These are phyloP conservation scores for Gossypium davidsonii DNA, from an alignment of 441 rosid species.

Conservation along the genomic window DNA sequence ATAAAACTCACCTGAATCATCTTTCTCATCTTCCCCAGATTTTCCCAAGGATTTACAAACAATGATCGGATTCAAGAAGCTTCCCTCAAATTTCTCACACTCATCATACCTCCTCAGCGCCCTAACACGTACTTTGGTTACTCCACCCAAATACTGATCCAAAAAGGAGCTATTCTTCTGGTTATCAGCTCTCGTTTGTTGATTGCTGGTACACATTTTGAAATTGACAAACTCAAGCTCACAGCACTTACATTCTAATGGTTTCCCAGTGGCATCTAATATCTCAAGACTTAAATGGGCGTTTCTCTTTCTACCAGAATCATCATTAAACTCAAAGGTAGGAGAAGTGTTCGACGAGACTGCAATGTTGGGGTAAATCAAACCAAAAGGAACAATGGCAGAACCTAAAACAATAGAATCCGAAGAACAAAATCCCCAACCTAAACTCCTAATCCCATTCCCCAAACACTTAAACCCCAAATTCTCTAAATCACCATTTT, in stretches of 20 bases:
- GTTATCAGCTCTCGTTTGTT: slow-evolving; percentile 16
- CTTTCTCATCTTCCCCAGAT: slow-evolving; percentile 26
- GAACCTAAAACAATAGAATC: slow-evolving; percentile 62
- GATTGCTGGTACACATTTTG: slow-evolving; percentile 18
- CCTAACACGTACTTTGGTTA: slow-evolving; percentile 38
- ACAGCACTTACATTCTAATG: slow-evolving; percentile 70
- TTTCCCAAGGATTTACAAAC: slow-evolving; percentile 32
- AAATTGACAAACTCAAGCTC: slow-evolving; percentile 49
- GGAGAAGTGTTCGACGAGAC: slow-evolving; percentile 24
- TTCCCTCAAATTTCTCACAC: slow-evolving; percentile 30
- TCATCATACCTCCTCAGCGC: slow-evolving; percentile 41
- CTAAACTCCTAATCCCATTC: slow-evolving; percentile 51
- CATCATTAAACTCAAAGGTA: neutral
- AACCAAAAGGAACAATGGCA: slow-evolving; percentile 61
- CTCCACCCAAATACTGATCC: slow-evolving; percentile 35
- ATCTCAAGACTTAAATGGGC: slow-evolving; percentile 61
- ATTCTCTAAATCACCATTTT: slow-evolving; percentile 16
- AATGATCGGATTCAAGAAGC: slow-evolving; percentile 38
- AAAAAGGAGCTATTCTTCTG: slow-evolving; percentile 17
- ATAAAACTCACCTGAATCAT: slow-evolving; percentile 37
- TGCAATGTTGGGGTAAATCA: slow-evolving; percentile 69
- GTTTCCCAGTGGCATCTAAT: slow-evolving; percentile 55
- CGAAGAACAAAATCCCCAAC: slow-evolving; percentile 82
- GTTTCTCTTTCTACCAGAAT: slow-evolving; percentile 17
- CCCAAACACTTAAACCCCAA: slow-evolving; percentile 33